phyloP scores from a whole-genome alignment of 371 early-diverging fungal genomes.

The Blakeslea trispora region DNA sequence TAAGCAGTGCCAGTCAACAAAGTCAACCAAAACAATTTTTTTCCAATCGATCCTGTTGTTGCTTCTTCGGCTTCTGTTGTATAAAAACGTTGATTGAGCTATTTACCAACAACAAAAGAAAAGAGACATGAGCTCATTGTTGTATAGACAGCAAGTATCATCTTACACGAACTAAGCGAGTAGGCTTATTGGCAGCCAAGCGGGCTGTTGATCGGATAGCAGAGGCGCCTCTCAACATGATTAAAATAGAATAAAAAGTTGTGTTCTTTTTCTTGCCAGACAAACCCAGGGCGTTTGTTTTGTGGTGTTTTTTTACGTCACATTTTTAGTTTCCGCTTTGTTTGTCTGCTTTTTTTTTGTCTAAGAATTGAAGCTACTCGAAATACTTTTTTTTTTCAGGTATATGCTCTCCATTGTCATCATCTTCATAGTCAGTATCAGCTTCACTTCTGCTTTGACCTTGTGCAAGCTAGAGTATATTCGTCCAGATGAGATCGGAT shows the following conservation, averaged over 20 bases:
- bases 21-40: constrained; percentile 36
- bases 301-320: too few species aligned
- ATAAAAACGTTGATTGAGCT: constrained; percentile 14
- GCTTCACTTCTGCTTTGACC: too few species aligned
- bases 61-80: constrained; percentile 13
- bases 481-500: too few species aligned
- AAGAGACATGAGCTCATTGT: neutral
- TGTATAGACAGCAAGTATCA: neutral
- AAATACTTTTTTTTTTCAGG: too few species aligned
- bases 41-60: constrained; percentile 25
- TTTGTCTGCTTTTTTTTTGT: too few species aligned
- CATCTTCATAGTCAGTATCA: too few species aligned
- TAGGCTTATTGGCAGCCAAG: constrained; percentile 9
- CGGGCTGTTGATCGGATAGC: constrained; percentile 23
- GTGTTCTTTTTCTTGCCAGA: too few species aligned
- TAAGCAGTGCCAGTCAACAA: constrained; percentile 34
- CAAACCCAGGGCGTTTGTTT: too few species aligned
- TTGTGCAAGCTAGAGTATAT: too few species aligned
- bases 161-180: constrained; percentile 18
- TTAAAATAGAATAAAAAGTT: neutral
- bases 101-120: constrained; percentile 6
- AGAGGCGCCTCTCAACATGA: constrained; percentile 29
- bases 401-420: too few species aligned
- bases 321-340: too few species aligned
- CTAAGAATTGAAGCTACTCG: too few species aligned